Conservation (phyloP, 352 stramenopile genomes). For the Globisporangium recalcitrans region DNA sequence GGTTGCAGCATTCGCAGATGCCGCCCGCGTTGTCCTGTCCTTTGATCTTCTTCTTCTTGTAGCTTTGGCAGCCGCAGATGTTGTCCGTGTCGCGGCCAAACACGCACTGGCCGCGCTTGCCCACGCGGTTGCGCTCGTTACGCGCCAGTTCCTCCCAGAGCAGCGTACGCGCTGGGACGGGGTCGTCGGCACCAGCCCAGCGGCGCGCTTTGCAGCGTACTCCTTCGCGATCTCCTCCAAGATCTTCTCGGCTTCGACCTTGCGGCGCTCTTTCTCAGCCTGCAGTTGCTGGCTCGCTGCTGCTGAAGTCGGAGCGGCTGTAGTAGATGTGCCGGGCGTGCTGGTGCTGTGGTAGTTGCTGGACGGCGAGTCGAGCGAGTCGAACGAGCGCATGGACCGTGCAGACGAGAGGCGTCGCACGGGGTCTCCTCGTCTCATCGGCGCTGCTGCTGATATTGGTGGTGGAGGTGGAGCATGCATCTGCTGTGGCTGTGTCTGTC, state of each 20-base stretch:
- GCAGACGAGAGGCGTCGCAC: slow-evolving; percentile 15
- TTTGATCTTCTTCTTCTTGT: slow-evolving; percentile 45
- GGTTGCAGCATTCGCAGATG: slow-evolving; percentile 63
- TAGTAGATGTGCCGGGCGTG: background rate
- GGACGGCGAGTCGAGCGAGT: slow-evolving; percentile 10
- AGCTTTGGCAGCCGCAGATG: slow-evolving; percentile 53
- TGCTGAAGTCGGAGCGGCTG: background rate
- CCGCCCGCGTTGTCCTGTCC: slow-evolving; percentile 44
- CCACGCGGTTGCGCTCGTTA: slow-evolving; percentile 34
- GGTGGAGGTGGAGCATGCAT: background rate
- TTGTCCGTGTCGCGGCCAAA: slow-evolving; percentile 53
- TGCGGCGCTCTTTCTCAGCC: slow-evolving; percentile 27
- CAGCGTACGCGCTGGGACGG: slow-evolving; percentile 63
- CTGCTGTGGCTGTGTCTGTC: background rate
- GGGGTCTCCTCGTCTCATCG: slow-evolving; percentile 5
- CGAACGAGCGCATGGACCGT: slow-evolving; percentile 10
- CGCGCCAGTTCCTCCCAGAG: slow-evolving; percentile 77
- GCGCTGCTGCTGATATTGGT: background rate
- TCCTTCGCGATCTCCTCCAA: slow-evolving; percentile 74
- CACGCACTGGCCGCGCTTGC: slow-evolving; percentile 54
- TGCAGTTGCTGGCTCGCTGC: slow-evolving; percentile 7
- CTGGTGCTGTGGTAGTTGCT: slow-evolving; percentile 2
- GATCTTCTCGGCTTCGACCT: slow-evolving; percentile 61
- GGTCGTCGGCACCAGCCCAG: slow-evolving; percentile 63
- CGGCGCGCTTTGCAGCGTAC: slow-evolving; percentile 72